Percentiles rank a stretch among this genome's conserved stretches.
Evolutionary conservation across 139 green algal genomes (phyloP).

Genomic region (Ettlia oleoabundans): DNA sequence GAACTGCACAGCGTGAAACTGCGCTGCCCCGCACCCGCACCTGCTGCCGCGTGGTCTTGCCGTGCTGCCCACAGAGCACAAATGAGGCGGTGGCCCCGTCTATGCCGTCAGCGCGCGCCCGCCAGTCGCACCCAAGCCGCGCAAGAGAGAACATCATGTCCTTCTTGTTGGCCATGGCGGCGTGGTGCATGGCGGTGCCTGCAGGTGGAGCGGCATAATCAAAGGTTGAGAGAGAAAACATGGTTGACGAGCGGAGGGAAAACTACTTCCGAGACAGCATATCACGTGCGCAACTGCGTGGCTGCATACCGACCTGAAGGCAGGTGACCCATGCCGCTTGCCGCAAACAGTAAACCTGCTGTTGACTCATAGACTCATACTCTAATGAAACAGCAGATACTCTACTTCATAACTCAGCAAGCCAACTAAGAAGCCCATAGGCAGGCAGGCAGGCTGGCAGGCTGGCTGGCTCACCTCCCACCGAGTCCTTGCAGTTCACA

Average conservation of each 20-base stretch:
- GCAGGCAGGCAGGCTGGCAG: background rate
- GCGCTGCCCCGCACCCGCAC: constrained; percentile 9
- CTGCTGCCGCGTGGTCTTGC: constrained; percentile 65
- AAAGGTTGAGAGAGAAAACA: background rate
- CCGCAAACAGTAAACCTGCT: no score
- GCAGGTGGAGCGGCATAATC: background rate
- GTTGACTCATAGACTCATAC: no score
- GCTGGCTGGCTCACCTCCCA: constrained; percentile 16
- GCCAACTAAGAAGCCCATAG: no score
- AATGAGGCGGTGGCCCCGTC: constrained; percentile 68
- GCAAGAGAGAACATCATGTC: constrained; percentile 75
- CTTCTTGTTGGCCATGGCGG: constrained; percentile 77
- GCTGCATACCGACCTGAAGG: no score
- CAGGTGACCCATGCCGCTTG: no score
- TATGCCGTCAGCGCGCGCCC: constrained; percentile 65
- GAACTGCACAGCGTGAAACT: background rate
- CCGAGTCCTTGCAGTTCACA: constrained; percentile 55
- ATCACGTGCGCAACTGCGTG: no score
- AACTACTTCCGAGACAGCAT: no score
- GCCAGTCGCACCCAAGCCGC: constrained; percentile 69
- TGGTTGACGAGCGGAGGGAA: no score
- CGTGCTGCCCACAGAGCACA: constrained; percentile 71
- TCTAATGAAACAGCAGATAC: no score
- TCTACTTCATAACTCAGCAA: no score
- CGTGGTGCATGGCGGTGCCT: constrained; percentile 75